phyloP scores from a whole-genome alignment of 2,329 filamentous ascomycete species.

The Allantophomopsis lycopodina region DNA sequence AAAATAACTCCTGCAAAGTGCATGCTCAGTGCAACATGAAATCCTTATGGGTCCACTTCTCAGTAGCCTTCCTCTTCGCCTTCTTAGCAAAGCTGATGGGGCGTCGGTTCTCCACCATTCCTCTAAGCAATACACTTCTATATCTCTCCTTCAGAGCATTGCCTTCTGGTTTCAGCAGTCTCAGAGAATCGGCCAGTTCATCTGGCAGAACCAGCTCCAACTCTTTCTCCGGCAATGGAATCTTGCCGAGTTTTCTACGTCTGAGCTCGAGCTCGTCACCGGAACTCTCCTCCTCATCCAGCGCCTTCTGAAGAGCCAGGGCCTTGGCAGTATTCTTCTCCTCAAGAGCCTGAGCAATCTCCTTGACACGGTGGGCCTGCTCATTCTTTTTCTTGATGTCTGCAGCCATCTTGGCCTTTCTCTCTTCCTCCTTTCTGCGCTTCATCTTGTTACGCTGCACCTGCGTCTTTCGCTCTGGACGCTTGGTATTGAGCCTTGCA shows the following conservation, averaged over 20 bases:
- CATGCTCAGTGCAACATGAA: slow-evolving; percentile 33
- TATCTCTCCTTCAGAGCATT: slow-evolving; percentile 89
- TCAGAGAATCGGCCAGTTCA: slow-evolving; percentile 68
- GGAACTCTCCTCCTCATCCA: slow-evolving; percentile 37
- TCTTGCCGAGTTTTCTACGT: slow-evolving; percentile 60
- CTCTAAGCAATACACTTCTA: slow-evolving; percentile 73
- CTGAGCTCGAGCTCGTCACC: slow-evolving; percentile 52
- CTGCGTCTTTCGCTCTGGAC: slow-evolving; percentile 73
- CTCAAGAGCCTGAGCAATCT: slow-evolving; percentile 50
- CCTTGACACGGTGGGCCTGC: slow-evolving; percentile 58
- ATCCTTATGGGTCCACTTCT: slow-evolving; percentile 98
- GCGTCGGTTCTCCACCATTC: slow-evolving; percentile 75
- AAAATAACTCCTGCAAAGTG: too few species aligned
- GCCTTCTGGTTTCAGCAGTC: slow-evolving; percentile 85
- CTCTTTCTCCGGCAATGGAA: slow-evolving; percentile 61
- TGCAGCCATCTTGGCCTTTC: slow-evolving; percentile 59
- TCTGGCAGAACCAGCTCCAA: slow-evolving; percentile 73
- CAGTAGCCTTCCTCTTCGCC: slow-evolving; percentile 65
- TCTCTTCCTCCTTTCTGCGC: slow-evolving; percentile 78
- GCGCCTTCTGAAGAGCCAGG: slow-evolving; percentile 27
- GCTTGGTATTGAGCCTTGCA: slow-evolving; percentile 50
- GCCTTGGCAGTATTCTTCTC: slow-evolving; percentile 39
- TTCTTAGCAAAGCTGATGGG: slow-evolving; percentile 72
- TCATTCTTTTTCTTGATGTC: slow-evolving; percentile 59
- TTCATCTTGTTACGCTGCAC: slow-evolving; percentile 79